Evolutionary conservation across 306 rosid genomes (phyloP), one percentile per base, ranked within the genome.

Genomic region (Pyrus communis): DNA sequence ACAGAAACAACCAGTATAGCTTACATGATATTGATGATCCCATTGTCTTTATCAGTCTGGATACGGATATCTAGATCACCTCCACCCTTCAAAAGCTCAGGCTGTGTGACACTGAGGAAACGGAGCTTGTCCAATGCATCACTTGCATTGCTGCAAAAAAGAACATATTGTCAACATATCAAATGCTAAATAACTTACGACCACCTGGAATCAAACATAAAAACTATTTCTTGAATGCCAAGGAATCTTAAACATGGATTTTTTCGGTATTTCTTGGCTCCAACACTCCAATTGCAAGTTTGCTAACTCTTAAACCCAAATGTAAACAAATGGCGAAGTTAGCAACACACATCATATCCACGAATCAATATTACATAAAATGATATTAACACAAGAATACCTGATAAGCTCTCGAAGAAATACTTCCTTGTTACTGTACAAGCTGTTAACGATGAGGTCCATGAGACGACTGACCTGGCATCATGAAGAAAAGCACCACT

Each of bases 41-140:
- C 99, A 77, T 96, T 89, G 74, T 92, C 99, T 80, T 86, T 83
- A 77, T 96, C 99, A 78, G 90, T 66, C 51, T 89, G 92, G 76
- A 96, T 92, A 57, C 91, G 88, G 81, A 96, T 96, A 80, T 91
- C 90, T 78, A 91, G 89, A 75, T 91, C 98, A 77, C 83, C 82
- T 17, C 85, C 97, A 58, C 86, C 96, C 90, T 96, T 91, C 87
- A 80, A 45, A 42, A 96, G 84, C 28, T 74, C 98, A 60, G 99
- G 85, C 55, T 91, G 89, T 5, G 94, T 92, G 66, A 96, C 97
- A 84, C 97, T 82, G 67, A 96, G 86, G 86, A 92, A 91, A 45
- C 96, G 92, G 84, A 96, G 87, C 86, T 96, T 96, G 84, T 96
- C 97, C 96, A 96, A 82, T 57, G 99, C 99, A 85, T 96, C 99